Conservation (phyloP, 345 rosid species). For the Excoecaria agallocha region DNA sequence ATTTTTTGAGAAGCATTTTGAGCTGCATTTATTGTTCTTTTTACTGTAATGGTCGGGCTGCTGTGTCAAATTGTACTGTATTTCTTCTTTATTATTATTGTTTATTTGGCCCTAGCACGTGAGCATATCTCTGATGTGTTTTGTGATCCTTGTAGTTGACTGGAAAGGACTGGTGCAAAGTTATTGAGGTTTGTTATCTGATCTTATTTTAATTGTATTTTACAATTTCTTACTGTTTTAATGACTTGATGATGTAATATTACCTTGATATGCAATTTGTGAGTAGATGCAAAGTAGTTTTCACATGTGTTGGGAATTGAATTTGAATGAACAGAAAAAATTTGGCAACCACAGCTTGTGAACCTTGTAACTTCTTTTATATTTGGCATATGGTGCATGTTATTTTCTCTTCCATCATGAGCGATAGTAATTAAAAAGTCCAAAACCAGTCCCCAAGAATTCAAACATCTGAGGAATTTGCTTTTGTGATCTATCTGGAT, state of each 20-base stretch:
- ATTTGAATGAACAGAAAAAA: neutral
- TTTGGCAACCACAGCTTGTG: slow-evolving; percentile 4
- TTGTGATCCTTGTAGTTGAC: slow-evolving; percentile 50
- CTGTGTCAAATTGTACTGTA: slow-evolving; percentile 15
- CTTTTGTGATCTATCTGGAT: slow-evolving; percentile 17
- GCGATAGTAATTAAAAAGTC: slow-evolving; percentile 26
- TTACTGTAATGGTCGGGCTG: neutral
- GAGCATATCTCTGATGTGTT: slow-evolving; percentile 29
- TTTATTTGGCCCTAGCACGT: neutral
- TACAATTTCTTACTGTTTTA: neutral
- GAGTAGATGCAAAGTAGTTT: neutral
- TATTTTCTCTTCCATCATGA: slow-evolving; percentile 25
- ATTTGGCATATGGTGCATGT: slow-evolving; percentile 26
- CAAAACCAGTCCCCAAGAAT: slow-evolving; percentile 18
- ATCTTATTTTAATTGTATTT: slow-evolving; percentile 5
- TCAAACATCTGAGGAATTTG: slow-evolving; percentile 25
- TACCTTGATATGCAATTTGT: slow-evolving; percentile 4
- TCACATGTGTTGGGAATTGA: slow-evolving; percentile 14
- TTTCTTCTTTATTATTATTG: neutral
- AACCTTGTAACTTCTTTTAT: slow-evolving; percentile 21
- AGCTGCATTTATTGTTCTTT: neutral
- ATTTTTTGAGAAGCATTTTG: neutral
- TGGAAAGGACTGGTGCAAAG: slow-evolving; percentile 69
- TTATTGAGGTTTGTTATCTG: slow-evolving; percentile 65
- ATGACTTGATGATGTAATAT: neutral